A percentile compares a stretch with the other conserved stretches of the same genome.
Evolutionary conservation across 257 asterid species (phyloP).

Genomic region (Solanum sparsipilum): DNA sequence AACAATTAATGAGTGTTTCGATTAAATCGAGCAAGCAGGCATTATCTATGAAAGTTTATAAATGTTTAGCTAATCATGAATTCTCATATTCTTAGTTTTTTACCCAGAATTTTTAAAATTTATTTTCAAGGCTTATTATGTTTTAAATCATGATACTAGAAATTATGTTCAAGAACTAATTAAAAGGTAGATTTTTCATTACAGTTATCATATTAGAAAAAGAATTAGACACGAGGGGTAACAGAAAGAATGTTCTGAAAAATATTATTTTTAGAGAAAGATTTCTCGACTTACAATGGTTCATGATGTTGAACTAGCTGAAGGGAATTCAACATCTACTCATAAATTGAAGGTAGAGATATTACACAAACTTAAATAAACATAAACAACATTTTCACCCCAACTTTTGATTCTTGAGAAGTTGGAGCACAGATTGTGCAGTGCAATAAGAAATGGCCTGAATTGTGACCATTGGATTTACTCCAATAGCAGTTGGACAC

Average conservation of each 20-base stretch:
- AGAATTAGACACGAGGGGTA: background rate
- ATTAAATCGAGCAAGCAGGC: background rate
- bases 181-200: background rate
- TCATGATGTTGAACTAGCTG: background rate
- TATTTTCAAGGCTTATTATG: background rate
- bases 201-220: background rate
- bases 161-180: background rate
- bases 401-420: slow-evolving; percentile 15
- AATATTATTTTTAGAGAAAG: no score
- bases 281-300: no score
- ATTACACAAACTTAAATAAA: background rate
- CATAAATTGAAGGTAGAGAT: background rate
- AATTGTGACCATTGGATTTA: slow-evolving; percentile 88
- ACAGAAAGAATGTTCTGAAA: background rate
- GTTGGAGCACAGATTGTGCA: slow-evolving; percentile 48
- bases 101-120: no score
- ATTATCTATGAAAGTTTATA: background rate
- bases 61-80: no score
- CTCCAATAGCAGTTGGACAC: slow-evolving; percentile 82
- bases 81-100: no score
- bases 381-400: background rate
- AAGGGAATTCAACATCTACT: background rate
- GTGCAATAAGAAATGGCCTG: slow-evolving; percentile 82
- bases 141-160: no score
- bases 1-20: background rate